phyloP scores from a whole-genome alignment of 1,284 basidiomycete species.

The Puccinia novopanici region DNA sequence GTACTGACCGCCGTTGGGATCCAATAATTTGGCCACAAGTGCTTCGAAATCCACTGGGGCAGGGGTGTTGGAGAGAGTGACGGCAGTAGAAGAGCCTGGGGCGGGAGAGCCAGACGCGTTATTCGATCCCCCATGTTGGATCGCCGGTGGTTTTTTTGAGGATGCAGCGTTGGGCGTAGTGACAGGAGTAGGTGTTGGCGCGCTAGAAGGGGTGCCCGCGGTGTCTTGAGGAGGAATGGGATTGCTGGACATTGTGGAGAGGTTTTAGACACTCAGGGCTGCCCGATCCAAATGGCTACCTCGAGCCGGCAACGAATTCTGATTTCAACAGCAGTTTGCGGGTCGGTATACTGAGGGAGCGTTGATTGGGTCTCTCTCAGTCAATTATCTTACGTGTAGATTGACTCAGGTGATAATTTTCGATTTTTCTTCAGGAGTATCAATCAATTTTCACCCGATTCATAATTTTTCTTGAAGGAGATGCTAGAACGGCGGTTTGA shows the following conservation, averaged over 20 bases:
- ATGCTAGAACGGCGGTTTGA: background rate
- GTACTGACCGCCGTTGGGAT: conserved; percentile 53
- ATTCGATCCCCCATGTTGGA: background rate
- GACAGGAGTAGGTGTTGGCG: conserved; percentile 31
- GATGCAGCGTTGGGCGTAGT: conserved; percentile 22
- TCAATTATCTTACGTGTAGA: background rate
- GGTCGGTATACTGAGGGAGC: background rate
- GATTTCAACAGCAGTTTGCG: background rate
- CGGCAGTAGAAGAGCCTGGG: conserved; percentile 13
- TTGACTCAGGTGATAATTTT: background rate
- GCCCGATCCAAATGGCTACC: background rate
- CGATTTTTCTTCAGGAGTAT: background rate
- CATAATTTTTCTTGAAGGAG: background rate
- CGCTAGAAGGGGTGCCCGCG: conserved; percentile 24
- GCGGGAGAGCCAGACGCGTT: conserved; percentile 36
- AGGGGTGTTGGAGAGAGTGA: conserved; percentile 6
- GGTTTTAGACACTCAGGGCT: background rate
- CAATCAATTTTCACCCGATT: background rate
- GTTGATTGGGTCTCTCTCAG: background rate
- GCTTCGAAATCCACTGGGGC: conserved; percentile 53
- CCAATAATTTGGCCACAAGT: conserved; percentile 53
- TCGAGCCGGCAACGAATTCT: background rate
- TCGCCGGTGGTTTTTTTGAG: background rate
- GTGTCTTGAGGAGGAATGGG: conserved; percentile 23
- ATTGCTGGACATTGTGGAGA: conserved; percentile 17